A percentile compares a stretch with the other conserved stretches of the same genome.
phyloP scores from a whole-genome alignment of 371 early-diverging fungal genomes.

The Saksenaea oblongispora region DNA sequence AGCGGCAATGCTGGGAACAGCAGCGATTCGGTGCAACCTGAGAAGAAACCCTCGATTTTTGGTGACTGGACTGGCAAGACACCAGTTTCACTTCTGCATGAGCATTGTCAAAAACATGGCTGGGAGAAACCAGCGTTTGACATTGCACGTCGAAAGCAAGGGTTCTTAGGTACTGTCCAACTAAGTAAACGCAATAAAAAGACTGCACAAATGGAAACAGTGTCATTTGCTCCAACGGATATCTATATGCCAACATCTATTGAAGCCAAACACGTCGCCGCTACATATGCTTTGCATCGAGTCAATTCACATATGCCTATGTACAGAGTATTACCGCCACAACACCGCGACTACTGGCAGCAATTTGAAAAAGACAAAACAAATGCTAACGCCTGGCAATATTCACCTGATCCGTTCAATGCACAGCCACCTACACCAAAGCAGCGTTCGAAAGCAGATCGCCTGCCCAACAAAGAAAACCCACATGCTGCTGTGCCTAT shows the following conservation, averaged over 20 bases:
- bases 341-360: slow-evolving; percentile 74
- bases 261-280: slow-evolving; percentile 80
- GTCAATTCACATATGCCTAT: slow-evolving; percentile 74
- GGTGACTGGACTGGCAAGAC: slow-evolving; percentile 88
- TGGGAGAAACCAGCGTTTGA: slow-evolving; percentile 81
- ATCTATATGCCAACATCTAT: slow-evolving; percentile 54
- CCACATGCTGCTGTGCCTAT: slow-evolving; percentile 41
- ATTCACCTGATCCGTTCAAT: slow-evolving; percentile 79
- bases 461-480: slow-evolving; percentile 30
- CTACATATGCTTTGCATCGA: slow-evolving; percentile 83
- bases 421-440: slow-evolving; percentile 38
- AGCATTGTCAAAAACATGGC: slow-evolving; percentile 73
- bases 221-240: slow-evolving; percentile 45
- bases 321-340: slow-evolving; percentile 75
- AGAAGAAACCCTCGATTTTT: slow-evolving; percentile 54
- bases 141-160: slow-evolving; percentile 40
- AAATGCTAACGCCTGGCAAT: slow-evolving; percentile 57
- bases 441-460: slow-evolving; percentile 15
- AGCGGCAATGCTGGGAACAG: slow-evolving; percentile 38
- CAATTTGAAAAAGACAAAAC: slow-evolving; percentile 58
- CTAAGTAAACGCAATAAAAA: slow-evolving; percentile 74
- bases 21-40: slow-evolving; percentile 18
- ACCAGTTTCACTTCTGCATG: slow-evolving; percentile 75
- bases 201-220: slow-evolving; percentile 61
- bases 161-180: slow-evolving; percentile 58